These are phyloP conservation scores for Saccharomyces hybrid DNA, from an alignment of 1,139 yeast genomes.

Conservation along the genomic window DNA sequence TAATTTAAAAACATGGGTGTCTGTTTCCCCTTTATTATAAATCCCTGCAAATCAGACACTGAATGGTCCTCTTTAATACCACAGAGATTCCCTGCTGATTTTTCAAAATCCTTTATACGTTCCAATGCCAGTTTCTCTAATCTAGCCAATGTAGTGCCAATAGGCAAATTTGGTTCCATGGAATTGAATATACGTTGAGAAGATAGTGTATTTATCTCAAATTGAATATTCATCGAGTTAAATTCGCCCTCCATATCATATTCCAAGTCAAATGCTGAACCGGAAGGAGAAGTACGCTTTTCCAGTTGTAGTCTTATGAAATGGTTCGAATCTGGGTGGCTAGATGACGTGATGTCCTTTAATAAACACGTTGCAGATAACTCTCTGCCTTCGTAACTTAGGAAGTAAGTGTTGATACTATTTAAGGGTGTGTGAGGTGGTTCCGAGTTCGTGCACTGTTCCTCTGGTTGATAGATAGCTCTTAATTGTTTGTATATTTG, in stretches of 20 bases:
- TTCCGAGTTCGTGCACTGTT: neutral
- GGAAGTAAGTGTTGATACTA: slow-evolving; percentile 4
- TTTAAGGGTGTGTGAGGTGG: neutral
- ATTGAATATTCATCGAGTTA: slow-evolving; percentile 11
- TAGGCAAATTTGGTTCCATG: slow-evolving; percentile 8
- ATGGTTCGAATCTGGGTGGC: slow-evolving; percentile 7
- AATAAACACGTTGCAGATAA: slow-evolving; percentile 8
- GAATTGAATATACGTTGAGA: slow-evolving; percentile 1
- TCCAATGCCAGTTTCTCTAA: neutral
- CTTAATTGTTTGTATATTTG: slow-evolving; percentile 3
- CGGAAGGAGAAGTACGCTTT: slow-evolving; percentile 3
- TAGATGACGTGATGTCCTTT: slow-evolving; percentile 10
- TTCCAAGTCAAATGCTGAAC: slow-evolving; percentile 8
- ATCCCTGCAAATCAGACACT: slow-evolving; percentile 15
- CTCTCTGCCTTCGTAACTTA: slow-evolving; percentile 7
- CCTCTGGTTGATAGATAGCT: neutral
- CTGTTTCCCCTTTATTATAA: slow-evolving; percentile 21
- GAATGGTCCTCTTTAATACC: slow-evolving; percentile 13
- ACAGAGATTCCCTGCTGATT: slow-evolving; percentile 12
- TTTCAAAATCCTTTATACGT: neutral
- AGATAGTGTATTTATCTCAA: slow-evolving; percentile 10
- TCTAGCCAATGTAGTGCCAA: slow-evolving; percentile 13
- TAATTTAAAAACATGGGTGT: slow-evolving; percentile 8
- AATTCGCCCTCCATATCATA: slow-evolving; percentile 17
- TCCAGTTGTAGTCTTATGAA: slow-evolving; percentile 15